Evolutionary conservation across 768 basidiomycete species (phyloP), one percentile per base, ranked within the genome.

Genomic region (Galerina marginata): DNA sequence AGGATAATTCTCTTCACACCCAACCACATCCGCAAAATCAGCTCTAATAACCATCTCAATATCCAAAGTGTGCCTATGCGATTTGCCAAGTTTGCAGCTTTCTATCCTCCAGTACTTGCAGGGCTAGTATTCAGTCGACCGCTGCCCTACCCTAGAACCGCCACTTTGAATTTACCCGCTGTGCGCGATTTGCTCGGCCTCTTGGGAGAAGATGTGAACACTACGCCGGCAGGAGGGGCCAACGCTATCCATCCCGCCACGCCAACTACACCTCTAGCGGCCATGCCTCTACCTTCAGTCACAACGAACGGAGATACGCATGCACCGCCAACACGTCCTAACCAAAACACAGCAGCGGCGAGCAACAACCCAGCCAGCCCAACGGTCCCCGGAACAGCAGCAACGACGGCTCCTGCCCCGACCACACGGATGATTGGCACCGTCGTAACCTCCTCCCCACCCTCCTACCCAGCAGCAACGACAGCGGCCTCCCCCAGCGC

Each of bases 181-280:
- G 47, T 16, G 39, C 59, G 63, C 14, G 63, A 64, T 46, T 46
- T 64, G 36, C 39, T 64, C 20, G 56, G 59, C n/a, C 25, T 64
- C 11, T 48, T 64, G 4, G 63, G 63, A 15, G 46, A 50, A 12
- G 55, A 46, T 10, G 56, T 16, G 40, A 43, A 38, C n/a, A 50
- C 39, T 5, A n/a, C 39, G 14, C 10, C 38, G 9, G 51, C 16
- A 52, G 38, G 38, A 25, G 51, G 16, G 10, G 37, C 38, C 6
- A 52, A 52, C 15, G 49, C 23, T 20, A 23, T 40, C 37, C 50
- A 39, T 20, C 51, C 51, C 4, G 39, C 39, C 20, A 9, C 36
- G 11, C 37, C 51, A 14, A 23, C 42, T 20, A 5, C 40, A 36
- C 14, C 23, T 29, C 10, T 37, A 26, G 15, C 39, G 4, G 42